Evolutionary conservation across 1,284 basidiomycete species (phyloP).

Genomic region (Ceratobasidium sp.): DNA sequence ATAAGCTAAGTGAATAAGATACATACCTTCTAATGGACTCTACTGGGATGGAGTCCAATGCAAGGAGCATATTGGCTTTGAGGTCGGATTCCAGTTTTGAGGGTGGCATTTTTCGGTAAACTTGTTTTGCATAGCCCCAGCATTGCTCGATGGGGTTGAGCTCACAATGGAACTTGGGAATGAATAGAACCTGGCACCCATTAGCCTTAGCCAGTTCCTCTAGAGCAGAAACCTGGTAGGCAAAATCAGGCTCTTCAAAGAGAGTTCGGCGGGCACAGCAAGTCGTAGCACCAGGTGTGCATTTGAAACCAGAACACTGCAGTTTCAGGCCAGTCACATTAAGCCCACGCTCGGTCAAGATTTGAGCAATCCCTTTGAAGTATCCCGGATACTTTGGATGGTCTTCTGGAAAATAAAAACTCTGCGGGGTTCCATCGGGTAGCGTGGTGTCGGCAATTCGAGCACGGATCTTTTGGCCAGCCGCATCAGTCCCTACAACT

Average conservation of each 20-base stretch:
- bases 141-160: slow-evolving; percentile 58
- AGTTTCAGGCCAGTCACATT: background rate
- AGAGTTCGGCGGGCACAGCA: slow-evolving; percentile 50
- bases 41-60: slow-evolving; percentile 51
- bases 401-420: slow-evolving; percentile 55
- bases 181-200: slow-evolving; percentile 53
- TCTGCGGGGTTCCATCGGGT: slow-evolving; percentile 50
- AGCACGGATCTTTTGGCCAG: background rate
- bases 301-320: slow-evolving; percentile 38
- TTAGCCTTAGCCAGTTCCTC: slow-evolving; percentile 50
- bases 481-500: background rate
- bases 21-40: slow-evolving; percentile 50
- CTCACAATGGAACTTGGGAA: slow-evolving; percentile 59
- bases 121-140: slow-evolving; percentile 53
- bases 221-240: slow-evolving; percentile 53
- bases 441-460: slow-evolving; percentile 53
- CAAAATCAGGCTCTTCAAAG: slow-evolving; percentile 53
- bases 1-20: slow-evolving; percentile 40
- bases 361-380: slow-evolving; percentile 58
- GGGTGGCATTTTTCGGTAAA: slow-evolving; percentile 8
- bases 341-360: slow-evolving; percentile 55
- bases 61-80: slow-evolving; percentile 45
- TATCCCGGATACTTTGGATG: slow-evolving; percentile 54
- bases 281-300: background rate
- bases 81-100: slow-evolving; percentile 46